Percentiles rank a stretch among this genome's conserved stretches.
These are phyloP conservation scores for Penicillium verrucosum DNA, from an alignment of 2,329 filamentous ascomycete species.

Conservation along the genomic window DNA sequence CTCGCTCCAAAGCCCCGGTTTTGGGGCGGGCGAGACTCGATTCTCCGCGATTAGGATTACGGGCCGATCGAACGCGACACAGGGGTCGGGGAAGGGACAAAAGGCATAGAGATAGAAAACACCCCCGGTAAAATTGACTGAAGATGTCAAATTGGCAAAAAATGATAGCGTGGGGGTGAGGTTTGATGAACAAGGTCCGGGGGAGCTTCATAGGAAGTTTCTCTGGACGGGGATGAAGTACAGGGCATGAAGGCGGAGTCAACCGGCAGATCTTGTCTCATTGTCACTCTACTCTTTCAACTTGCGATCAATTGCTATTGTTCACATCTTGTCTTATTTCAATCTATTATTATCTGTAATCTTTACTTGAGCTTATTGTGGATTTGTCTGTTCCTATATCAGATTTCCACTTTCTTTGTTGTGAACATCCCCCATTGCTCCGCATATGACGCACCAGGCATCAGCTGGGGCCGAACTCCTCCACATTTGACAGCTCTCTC, in stretches of 20 bases:
- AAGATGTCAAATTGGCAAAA: constrained; percentile 31
- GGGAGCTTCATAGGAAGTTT: constrained; percentile 37
- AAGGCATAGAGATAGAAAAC: constrained; percentile 31
- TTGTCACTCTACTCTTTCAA: constrained; percentile 29
- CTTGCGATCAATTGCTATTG: neutral
- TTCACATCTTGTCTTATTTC: constrained; percentile 2
- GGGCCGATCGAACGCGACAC: constrained; percentile 30
- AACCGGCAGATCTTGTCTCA: constrained; percentile 26
- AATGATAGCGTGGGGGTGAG: constrained; percentile 33
- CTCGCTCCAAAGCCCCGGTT: constrained; percentile 48
- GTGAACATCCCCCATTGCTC: constrained; percentile 10
- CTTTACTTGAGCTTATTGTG: neutral
- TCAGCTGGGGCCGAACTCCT: constrained; percentile 19
- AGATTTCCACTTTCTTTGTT: neutral
- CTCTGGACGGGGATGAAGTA: constrained; percentile 42
- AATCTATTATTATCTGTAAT: neutral
- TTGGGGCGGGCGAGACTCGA: constrained; percentile 44
- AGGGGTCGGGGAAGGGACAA: constrained; percentile 27
- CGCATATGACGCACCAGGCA: constrained; percentile 31
- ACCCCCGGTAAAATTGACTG: constrained; percentile 19
- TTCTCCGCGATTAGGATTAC: constrained; percentile 45
- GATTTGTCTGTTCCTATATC: neutral
- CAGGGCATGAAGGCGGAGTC: constrained; percentile 33
- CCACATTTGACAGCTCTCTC: constrained; percentile 13
- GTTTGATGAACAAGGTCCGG: constrained; percentile 39